Evolutionary conservation across 371 early-diverging fungal genomes (phyloP).

Genomic region (Syncephalis plumigaleata): DNA sequence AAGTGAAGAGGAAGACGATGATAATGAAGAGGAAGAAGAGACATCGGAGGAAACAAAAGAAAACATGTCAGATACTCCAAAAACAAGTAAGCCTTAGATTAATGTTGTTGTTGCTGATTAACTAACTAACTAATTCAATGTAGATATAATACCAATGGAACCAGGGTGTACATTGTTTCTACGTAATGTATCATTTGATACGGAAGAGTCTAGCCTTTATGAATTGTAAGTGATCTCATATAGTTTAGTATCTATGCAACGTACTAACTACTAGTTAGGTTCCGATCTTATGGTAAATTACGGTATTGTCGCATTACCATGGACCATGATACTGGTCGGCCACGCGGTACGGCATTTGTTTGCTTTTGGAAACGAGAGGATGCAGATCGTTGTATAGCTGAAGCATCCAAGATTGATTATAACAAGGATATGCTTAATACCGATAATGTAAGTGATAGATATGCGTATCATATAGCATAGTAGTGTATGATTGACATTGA

Average conservation of each 20-base stretch:
- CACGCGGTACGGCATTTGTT: constrained; percentile 87
- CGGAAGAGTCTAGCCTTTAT: constrained; percentile 61
- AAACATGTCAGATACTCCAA: constrained; percentile 13
- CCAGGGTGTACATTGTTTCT: constrained; percentile 72
- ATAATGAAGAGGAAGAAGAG: constrained; percentile 13
- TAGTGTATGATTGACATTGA: too few species aligned
- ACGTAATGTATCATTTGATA: constrained; percentile 79
- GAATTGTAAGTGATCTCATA: constrained; percentile 39
- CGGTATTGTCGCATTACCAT: constrained; percentile 69
- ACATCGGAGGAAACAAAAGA: constrained; percentile 22
- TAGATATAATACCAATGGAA: constrained; percentile 8
- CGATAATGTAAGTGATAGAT: background rate
- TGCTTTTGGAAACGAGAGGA: constrained; percentile 55
- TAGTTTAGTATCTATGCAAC: background rate
- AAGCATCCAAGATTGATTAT: constrained; percentile 33
- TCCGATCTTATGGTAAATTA: constrained; percentile 56
- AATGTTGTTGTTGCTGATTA: too few species aligned
- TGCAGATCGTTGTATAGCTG: constrained; percentile 53
- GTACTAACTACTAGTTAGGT: too few species aligned
- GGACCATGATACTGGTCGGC: constrained; percentile 59
- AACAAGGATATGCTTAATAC: constrained; percentile 9
- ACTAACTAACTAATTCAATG: too few species aligned
- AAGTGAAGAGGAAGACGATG: constrained; percentile 11
- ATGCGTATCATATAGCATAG: too few species aligned
- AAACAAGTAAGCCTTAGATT: too few species aligned